These are phyloP conservation scores for Ophiobolus disseminans DNA, from an alignment of 2,329 filamentous ascomycete species.

Conservation along the genomic window DNA sequence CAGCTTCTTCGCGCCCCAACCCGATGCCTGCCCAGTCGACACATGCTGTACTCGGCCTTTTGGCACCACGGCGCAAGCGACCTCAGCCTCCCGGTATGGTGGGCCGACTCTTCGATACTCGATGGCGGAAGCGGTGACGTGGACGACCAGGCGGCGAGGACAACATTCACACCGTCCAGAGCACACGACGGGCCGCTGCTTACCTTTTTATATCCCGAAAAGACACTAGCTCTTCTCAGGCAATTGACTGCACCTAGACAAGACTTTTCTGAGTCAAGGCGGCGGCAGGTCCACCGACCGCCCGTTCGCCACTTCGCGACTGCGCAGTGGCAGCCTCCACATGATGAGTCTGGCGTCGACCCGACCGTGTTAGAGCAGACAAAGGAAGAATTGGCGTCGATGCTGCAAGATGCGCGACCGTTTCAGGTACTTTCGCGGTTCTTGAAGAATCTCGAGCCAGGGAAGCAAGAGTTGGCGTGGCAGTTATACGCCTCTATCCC, in stretches of 20 bases:
- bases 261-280: slow-evolving; percentile 35
- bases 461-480: slow-evolving; percentile 45
- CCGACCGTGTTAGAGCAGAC: slow-evolving; percentile 17
- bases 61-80: slow-evolving; percentile 63
- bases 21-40: slow-evolving; percentile 51
- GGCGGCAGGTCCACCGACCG: slow-evolving; percentile 27
- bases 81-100: slow-evolving; percentile 49
- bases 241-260: slow-evolving; percentile 28
- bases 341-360: slow-evolving; percentile 12
- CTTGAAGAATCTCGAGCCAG: slow-evolving; percentile 16
- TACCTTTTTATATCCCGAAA: slow-evolving; percentile 58
- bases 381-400: slow-evolving; percentile 25
- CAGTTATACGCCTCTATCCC: slow-evolving; percentile 44
- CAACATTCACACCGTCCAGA: slow-evolving; percentile 5
- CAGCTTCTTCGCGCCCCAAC: slow-evolving; percentile 55
- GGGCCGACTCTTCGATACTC: slow-evolving; percentile 21
- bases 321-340: slow-evolving; percentile 13
- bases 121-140: slow-evolving; percentile 18
- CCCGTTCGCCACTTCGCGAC: slow-evolving; percentile 39
- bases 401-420: slow-evolving; percentile 24
- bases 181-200: slow-evolving; percentile 38
- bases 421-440: slow-evolving; percentile 27
- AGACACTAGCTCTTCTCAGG: slow-evolving; percentile 51
- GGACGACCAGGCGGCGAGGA: slow-evolving; percentile 12
- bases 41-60: slow-evolving; percentile 62